Evolutionary conservation across 2,329 filamentous ascomycete genomes (phyloP).

Genomic region (Ilyonectria sp.): DNA sequence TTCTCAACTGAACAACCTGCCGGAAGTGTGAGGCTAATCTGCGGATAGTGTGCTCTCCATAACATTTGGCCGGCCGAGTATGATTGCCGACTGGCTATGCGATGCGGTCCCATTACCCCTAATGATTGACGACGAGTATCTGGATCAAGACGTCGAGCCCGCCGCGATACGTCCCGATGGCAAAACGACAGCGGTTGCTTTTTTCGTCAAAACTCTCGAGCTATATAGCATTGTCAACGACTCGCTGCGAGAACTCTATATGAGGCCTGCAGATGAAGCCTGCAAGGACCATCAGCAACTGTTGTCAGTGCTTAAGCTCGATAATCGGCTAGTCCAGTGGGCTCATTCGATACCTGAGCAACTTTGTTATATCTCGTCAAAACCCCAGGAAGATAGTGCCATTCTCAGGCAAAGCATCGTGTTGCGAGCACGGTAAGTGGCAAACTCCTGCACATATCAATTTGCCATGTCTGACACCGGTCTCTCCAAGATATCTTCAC

Average conservation of each 20-base stretch:
- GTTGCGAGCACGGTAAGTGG: constrained; percentile 10
- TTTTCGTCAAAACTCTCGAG: constrained; percentile 23
- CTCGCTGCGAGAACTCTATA: no score
- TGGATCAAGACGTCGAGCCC: constrained; percentile 12
- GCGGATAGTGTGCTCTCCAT: constrained; percentile 23
- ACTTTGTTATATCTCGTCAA: background rate
- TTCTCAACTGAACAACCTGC: no score
- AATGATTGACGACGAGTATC: constrained; percentile 34
- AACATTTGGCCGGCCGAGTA: constrained; percentile 33
- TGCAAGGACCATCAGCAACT: background rate
- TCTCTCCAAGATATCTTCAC: background rate
- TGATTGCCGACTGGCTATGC: constrained; percentile 14
- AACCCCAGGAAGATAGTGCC: constrained; percentile 2
- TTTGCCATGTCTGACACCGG: no score
- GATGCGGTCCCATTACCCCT: constrained; percentile 9
- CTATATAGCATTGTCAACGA: constrained; percentile 25
- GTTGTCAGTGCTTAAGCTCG: background rate
- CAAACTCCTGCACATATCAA: no score
- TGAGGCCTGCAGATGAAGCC: no score
- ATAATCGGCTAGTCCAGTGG: constrained; percentile 24
- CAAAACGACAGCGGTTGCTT: background rate
- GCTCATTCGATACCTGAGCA: constrained; percentile 15
- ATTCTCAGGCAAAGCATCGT: constrained; percentile 23
- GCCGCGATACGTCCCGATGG: constrained; percentile 19
- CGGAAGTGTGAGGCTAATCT: background rate